Conservation (phyloP, 352 stramenopile species). For the Phytophthora sojae region DNA sequence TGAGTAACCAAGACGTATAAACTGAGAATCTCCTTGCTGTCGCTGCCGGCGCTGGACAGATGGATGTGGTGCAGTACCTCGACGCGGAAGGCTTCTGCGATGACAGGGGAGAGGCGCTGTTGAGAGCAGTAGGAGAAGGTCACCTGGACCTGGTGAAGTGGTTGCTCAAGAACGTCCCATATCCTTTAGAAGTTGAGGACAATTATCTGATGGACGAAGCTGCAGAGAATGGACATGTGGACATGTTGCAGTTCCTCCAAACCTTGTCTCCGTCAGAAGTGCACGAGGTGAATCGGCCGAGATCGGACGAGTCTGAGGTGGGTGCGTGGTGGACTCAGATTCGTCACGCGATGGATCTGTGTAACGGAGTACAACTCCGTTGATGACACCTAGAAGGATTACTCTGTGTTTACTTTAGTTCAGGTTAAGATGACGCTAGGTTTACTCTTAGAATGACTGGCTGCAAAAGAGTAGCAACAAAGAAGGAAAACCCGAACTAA, state of each 20-base stretch:
- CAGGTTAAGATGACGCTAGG: too few species aligned
- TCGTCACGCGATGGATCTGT: background rate
- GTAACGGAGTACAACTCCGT: too few species aligned
- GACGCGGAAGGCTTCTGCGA: background rate
- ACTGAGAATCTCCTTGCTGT: background rate
- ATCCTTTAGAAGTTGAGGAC: background rate
- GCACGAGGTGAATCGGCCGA: background rate
- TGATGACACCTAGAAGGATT: too few species aligned
- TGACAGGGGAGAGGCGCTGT: background rate
- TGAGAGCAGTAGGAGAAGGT: background rate
- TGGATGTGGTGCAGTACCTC: background rate
- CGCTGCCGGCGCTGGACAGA: background rate
- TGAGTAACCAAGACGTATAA: background rate
- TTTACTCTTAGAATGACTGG: too few species aligned
- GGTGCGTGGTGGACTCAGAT: background rate
- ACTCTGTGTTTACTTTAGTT: too few species aligned
- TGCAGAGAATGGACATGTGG: background rate
- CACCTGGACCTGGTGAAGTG: background rate
- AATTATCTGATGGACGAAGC: background rate
- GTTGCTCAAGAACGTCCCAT: background rate
- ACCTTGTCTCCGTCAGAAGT: background rate
- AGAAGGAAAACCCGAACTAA: too few species aligned
- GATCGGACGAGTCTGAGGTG: background rate
- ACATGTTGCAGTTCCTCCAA: background rate
- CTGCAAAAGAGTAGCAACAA: too few species aligned